Percentiles rank a stretch among this genome's conserved stretches.
phyloP scores from a whole-genome alignment of 441 rosid species.

The Gossypium aridum region DNA sequence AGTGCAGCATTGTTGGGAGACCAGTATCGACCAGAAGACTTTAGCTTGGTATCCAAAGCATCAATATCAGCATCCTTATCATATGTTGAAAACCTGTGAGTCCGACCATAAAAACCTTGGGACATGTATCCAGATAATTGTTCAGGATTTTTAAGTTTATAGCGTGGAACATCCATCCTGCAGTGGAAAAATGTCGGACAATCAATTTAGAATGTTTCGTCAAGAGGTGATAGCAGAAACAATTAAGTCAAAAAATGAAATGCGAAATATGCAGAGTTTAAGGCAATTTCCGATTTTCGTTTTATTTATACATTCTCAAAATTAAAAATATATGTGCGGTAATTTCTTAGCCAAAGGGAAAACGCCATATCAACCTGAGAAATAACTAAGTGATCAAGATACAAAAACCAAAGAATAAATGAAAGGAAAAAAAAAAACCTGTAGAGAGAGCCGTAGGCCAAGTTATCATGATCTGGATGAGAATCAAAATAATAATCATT shows the following conservation, averaged over 20 bases:
- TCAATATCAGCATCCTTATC: slow-evolving; percentile 66
- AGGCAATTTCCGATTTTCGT: not conserved
- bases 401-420: not conserved
- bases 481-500: slow-evolving; percentile 84
- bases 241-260: not conserved
- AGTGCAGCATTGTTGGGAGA: slow-evolving; percentile 68
- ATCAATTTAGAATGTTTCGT: slow-evolving; percentile 7
- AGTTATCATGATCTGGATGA: slow-evolving; percentile 81
- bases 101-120: slow-evolving; percentile 29
- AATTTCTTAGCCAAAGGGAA: not conserved
- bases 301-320: not conserved
- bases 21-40: slow-evolving; percentile 82
- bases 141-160: slow-evolving; percentile 40
- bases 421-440: slow-evolving; percentile 30
- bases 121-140: slow-evolving; percentile 27
- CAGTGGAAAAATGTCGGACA: slow-evolving; percentile 14
- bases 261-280: not conserved
- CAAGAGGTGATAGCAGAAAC: not conserved
- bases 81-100: slow-evolving; percentile 29
- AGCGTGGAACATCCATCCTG: slow-evolving; percentile 87
- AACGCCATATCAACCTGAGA: not conserved
- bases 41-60: slow-evolving; percentile 52
- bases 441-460: slow-evolving; percentile 76
- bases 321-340: not conserved
- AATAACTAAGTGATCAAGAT: not conserved